Conservation (phyloP, 1,139 yeast species). For the Lodderomyces parapsilosis region DNA sequence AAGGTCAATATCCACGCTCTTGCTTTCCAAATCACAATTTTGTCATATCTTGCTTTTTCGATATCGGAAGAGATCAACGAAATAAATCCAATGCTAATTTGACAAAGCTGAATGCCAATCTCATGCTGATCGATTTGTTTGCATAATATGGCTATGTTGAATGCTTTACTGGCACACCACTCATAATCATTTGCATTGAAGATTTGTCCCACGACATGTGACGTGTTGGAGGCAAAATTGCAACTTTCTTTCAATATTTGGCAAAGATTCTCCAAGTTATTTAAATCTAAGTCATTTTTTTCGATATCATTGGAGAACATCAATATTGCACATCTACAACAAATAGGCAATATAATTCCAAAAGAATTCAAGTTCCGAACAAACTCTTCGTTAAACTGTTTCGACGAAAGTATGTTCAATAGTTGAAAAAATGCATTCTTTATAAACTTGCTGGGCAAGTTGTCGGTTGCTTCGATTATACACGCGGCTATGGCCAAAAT, state of each 20-base stretch:
- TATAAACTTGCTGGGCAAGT: conserved; percentile 3
- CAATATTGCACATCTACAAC: conserved; percentile 11
- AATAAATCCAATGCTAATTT: conserved; percentile 9
- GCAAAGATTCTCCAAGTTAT: conserved; percentile 2
- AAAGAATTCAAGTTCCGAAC: conserved; percentile 7
- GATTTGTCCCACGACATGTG: not conserved
- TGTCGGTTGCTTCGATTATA: conserved; percentile 17
- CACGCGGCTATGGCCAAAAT: conserved; percentile 18
- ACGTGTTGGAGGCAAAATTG: conserved; percentile 9
- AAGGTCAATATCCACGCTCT: conserved; percentile 10
- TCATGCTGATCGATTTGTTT: conserved; percentile 5
- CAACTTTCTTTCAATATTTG: conserved; percentile 10
- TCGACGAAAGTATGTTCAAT: conserved; percentile 4
- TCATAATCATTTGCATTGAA: conserved; percentile 16
- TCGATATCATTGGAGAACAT: conserved; percentile 11
- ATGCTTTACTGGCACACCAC: conserved; percentile 21
- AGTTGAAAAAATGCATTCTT: conserved; percentile 9
- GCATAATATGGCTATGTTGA: conserved; percentile 15
- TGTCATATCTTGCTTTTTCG: conserved; percentile 4
- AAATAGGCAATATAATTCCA: conserved; percentile 11
- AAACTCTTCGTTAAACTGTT: conserved; percentile 5
- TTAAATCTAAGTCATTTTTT: not conserved
- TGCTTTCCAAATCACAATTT: conserved; percentile 12
- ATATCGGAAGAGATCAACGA: conserved; percentile 8
- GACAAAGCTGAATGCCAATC: conserved; percentile 9